Evolutionary conservation across 176 grass and related monocot species (phyloP), one percentile per base, ranked within the genome.

Genomic region (Aegilops longissima): DNA sequence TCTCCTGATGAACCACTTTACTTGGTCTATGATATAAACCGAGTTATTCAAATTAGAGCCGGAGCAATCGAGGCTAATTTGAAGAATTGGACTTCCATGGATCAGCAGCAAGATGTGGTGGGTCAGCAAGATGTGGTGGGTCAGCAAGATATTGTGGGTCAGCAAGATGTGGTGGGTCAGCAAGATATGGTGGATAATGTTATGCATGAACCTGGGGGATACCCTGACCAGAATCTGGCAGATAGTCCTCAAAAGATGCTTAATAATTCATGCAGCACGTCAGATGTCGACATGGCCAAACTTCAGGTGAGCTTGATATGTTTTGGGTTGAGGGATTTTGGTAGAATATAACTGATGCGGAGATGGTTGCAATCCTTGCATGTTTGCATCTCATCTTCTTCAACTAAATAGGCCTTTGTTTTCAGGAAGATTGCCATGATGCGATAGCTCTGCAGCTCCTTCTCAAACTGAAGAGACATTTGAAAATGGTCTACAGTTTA

Each of bases 1-100:
- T 87, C 83, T 17, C 92, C 87, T 35, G 97, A 99, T 89, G 97
- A 99, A 77, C 97, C 97, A 33, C 92, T 99, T 79, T 97, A 99
- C 73, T 85, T 99, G 89, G 96, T 99, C 69, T 97, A 99, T 81
- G 94, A 97, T 85, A 99, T 99, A 89, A 99, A 99, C 90, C 86
- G 97, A 85, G 81, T 99, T 85, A 90, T 99, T 91, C 94, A 97
- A 85, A 69, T 99, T 61, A 92, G 81, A 88, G 97, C 97, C 52
- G 97, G 97, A 52, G 89, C 92, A 66, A 34, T 99, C 17, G 97
- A 99, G 83, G 77, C 90, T 80, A 99, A 91, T 91, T 89, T 99
- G 90, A 99, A 99, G 93, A 67, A 78, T 5, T 97, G 97, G 97
- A 94, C 87, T 84, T 97, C 85, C n/a, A 83, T 96, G 56, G 83